Percentiles rank a stretch among this genome's conserved stretches.
These are phyloP conservation scores for Hypocrella siamensis DNA, from an alignment of 2,329 filamentous ascomycete genomes.

Conservation along the genomic window DNA sequence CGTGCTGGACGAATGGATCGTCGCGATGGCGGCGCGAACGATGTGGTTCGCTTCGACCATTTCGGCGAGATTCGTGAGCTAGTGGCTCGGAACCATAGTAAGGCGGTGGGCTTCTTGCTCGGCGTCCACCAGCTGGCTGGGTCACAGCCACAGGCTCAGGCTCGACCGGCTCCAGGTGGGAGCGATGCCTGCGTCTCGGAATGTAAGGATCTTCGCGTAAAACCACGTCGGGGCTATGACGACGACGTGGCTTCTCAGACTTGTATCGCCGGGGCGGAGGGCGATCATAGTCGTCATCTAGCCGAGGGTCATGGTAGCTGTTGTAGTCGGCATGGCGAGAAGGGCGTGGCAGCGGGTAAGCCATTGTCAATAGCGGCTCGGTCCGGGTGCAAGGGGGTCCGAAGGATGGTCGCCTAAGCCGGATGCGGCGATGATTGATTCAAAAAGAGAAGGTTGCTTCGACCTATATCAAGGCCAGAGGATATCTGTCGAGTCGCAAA, in stretches of 20 bases:
- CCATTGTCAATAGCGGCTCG: not conserved
- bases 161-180: slow-evolving; percentile 3
- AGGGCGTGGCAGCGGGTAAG: slow-evolving; percentile 10
- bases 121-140: slow-evolving; percentile 1
- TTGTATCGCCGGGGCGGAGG: slow-evolving; percentile 9
- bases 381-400: too few species aligned
- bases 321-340: slow-evolving; percentile 13
- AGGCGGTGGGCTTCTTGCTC: slow-evolving; percentile 5
- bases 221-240: slow-evolving; percentile 5
- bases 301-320: slow-evolving; percentile 7
- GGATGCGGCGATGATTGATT: too few species aligned
- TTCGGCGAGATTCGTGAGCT: slow-evolving; percentile 2
- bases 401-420: too few species aligned
- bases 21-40: slow-evolving; percentile 1
- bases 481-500: too few species aligned
- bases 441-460: too few species aligned
- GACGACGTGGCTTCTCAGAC: slow-evolving; percentile 9
- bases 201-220: slow-evolving; percentile 4
- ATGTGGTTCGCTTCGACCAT: slow-evolving; percentile 1
- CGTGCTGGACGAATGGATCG: not conserved
- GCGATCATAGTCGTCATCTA: not conserved
- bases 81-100: slow-evolving; percentile 4
- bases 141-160: slow-evolving; percentile 2
- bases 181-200: slow-evolving; percentile 4
- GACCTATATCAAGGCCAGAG: too few species aligned